A percentile compares a stretch with the other conserved stretches of the same genome.
Conservation (phyloP, 208 protist genomes). For the Acanthamoeba royreba region DNA sequence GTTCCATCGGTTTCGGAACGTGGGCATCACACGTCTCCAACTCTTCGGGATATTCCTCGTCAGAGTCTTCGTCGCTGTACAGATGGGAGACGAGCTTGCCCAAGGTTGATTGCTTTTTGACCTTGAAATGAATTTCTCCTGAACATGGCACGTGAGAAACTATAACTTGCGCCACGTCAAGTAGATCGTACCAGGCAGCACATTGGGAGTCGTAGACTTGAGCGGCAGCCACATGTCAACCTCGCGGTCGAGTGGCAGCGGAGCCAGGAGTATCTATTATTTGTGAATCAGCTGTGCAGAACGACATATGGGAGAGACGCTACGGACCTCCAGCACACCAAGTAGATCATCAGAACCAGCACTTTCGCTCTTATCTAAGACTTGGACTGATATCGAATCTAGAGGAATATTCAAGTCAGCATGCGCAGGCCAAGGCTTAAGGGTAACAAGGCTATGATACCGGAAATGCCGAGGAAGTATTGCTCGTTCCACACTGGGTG, state of each 20-base stretch:
- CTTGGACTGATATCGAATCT: background rate
- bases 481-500: background rate
- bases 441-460: background rate
- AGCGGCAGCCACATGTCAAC: constrained; percentile 25
- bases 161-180: background rate
- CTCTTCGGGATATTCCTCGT: background rate
- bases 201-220: background rate
- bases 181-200: background rate
- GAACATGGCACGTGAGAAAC: background rate
- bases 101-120: background rate
- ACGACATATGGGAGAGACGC: background rate
- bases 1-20: background rate
- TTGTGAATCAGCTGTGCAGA: background rate
- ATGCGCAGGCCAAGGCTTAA: background rate
- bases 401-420: background rate
- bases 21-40: background rate
- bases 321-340: background rate
- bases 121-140: background rate
- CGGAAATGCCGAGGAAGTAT: background rate
- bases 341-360: background rate
- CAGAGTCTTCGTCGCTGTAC: background rate
- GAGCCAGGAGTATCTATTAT: background rate
- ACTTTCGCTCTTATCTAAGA: background rate
- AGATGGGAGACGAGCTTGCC: background rate
- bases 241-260: background rate